These are phyloP conservation scores for Gaillardinia entomophila DNA, from an alignment of 805 yeast species.

Conservation along the genomic window DNA sequence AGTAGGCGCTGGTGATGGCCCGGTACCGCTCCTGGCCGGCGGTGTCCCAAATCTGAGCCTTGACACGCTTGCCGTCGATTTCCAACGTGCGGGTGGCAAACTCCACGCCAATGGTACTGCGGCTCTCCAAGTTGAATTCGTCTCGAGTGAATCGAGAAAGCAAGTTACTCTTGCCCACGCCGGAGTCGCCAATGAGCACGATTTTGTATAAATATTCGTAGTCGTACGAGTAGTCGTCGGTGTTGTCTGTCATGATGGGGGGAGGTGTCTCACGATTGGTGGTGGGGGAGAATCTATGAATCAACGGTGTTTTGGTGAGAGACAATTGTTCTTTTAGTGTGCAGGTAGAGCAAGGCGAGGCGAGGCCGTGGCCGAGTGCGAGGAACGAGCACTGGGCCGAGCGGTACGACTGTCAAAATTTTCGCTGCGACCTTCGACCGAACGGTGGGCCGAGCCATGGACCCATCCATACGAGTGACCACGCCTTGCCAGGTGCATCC, in stretches of 20 bases:
- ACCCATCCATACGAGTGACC: too few species aligned
- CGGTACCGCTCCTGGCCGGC: slow-evolving; percentile 99
- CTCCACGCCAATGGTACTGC: slow-evolving; percentile 96
- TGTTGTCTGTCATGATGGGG: slow-evolving; percentile 29
- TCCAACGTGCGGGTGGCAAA: slow-evolving; percentile 95
- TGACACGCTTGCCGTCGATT: slow-evolving; percentile 75
- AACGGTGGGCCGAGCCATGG: too few species aligned
- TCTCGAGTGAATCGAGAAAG: slow-evolving; percentile 91
- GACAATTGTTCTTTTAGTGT: too few species aligned
- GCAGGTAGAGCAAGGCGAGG: too few species aligned
- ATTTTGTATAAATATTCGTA: slow-evolving; percentile 93
- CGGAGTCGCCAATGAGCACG: slow-evolving; percentile 94
- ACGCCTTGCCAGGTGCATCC: too few species aligned
- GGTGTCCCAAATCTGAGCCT: slow-evolving; percentile 96
- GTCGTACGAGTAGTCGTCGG: slow-evolving; percentile 49
- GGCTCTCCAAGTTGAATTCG: slow-evolving; percentile 90
- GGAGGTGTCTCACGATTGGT: too few species aligned
- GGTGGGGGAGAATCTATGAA: too few species aligned
- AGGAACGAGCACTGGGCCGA: too few species aligned
- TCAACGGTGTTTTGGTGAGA: too few species aligned
- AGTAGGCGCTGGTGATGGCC: slow-evolving; percentile 95
- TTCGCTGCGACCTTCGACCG: too few species aligned
- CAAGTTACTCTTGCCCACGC: slow-evolving; percentile 94
- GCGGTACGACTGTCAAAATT: too few species aligned
- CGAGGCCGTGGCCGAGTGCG: too few species aligned